These are phyloP conservation scores for Dryadomyces quercivorus DNA, from an alignment of 2,329 filamentous ascomycete species.

Conservation along the genomic window DNA sequence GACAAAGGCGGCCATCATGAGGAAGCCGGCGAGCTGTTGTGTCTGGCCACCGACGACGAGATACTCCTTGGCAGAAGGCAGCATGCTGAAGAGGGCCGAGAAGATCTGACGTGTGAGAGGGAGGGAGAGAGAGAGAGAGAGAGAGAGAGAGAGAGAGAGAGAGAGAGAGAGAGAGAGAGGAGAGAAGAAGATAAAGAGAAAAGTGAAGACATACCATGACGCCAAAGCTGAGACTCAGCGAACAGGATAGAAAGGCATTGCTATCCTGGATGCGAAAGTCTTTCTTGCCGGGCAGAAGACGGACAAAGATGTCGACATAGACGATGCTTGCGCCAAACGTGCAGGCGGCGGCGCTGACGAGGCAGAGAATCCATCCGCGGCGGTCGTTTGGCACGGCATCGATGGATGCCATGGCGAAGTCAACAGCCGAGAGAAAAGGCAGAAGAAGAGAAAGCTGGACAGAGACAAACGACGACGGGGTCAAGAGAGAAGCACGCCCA, in stretches of 20 bases:
- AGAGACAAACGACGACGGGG: not conserved
- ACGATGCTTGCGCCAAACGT: constrained; percentile 72
- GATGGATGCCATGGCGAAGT: constrained; percentile 1
- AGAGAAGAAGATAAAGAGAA: constrained; percentile 5
- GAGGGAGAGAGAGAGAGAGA: no score
- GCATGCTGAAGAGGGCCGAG: constrained; percentile 84
- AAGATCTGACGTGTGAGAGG: constrained; percentile 51
- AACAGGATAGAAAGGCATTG: constrained; percentile 75
- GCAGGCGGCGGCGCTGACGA: constrained; percentile 64
- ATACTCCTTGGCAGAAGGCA: constrained; percentile 74
- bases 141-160: constrained; percentile 5
- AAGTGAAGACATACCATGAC: constrained; percentile 65
- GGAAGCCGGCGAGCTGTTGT: constrained; percentile 53
- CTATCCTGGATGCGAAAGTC: constrained; percentile 83
- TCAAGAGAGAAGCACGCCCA: not conserved
- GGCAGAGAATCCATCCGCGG: constrained; percentile 84
- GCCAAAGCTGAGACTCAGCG: constrained; percentile 84
- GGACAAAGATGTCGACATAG: constrained; percentile 70
- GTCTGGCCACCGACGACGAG: constrained; percentile 57
- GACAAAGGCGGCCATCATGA: constrained; percentile 58
- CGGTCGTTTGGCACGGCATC: constrained; percentile 59
- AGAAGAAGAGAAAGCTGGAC: not conserved
- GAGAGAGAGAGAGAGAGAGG: constrained; percentile 7
- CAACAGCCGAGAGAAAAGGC: not conserved
- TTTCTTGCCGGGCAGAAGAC: constrained; percentile 57